These are phyloP conservation scores for Eruca vesicaria DNA, from an alignment of 441 rosid species.

Conservation along the genomic window DNA sequence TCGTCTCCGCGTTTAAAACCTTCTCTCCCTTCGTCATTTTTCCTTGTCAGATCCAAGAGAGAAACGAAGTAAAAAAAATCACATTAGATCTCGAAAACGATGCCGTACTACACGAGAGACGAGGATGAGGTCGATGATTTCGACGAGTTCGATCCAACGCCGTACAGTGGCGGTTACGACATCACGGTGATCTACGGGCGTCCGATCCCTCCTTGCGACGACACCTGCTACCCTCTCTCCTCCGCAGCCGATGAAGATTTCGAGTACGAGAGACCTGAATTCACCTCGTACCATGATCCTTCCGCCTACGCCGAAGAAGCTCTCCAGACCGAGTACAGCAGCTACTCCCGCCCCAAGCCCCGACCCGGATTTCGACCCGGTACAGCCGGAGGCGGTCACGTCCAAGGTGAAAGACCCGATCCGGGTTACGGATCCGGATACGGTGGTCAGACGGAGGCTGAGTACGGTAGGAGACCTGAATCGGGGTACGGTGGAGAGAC, in stretches of 20 bases:
- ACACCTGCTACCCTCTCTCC: slow-evolving; percentile 55
- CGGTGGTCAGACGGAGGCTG: slow-evolving; percentile 4
- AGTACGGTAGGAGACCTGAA: slow-evolving; percentile 36
- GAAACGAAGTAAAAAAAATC: neutral
- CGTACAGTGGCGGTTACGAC: slow-evolving; percentile 86
- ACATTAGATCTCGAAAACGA: slow-evolving; percentile 27
- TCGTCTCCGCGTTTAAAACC: neutral
- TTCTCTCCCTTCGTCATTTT: neutral
- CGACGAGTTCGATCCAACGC: slow-evolving; percentile 84
- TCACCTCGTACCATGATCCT: slow-evolving; percentile 55
- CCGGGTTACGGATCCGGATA: slow-evolving; percentile 29
- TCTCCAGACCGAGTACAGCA: slow-evolving; percentile 62
- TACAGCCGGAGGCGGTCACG: slow-evolving; percentile 39
- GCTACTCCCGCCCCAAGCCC: slow-evolving; percentile 68
- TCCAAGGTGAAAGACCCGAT: slow-evolving; percentile 30
- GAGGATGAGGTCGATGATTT: slow-evolving; percentile 58
- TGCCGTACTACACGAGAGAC: slow-evolving; percentile 63
- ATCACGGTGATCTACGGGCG: slow-evolving; percentile 64
- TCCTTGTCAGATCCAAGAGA: neutral
- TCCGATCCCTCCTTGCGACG: slow-evolving; percentile 59
- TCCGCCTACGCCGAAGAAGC: slow-evolving; percentile 63
- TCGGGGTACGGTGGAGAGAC: slow-evolving; percentile 37
- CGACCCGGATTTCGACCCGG: slow-evolving; percentile 48
- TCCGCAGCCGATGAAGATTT: slow-evolving; percentile 35
- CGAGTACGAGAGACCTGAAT: slow-evolving; percentile 61